These are phyloP conservation scores for Ampelocalamus luodianensis DNA, from an alignment of 176 grass and related monocot species.

Conservation along the genomic window DNA sequence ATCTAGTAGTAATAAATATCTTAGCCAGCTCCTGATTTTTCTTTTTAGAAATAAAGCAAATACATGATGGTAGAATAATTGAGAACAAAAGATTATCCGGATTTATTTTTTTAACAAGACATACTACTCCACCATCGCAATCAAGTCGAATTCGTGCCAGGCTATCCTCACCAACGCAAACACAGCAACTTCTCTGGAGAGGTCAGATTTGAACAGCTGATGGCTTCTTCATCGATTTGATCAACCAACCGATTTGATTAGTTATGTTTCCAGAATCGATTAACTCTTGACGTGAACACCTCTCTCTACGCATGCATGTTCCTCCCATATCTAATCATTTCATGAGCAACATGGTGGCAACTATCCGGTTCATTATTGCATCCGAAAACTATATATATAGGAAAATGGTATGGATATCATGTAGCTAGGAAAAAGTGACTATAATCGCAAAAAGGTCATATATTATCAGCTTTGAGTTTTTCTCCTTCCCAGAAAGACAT, in stretches of 20 bases:
- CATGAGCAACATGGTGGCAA: constrained; percentile 38
- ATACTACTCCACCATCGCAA: neutral
- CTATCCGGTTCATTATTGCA: constrained; percentile 9
- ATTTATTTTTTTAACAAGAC: neutral
- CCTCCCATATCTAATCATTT: constrained; percentile 35
- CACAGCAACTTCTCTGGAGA: neutral
- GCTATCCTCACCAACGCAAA: constrained; percentile 19
- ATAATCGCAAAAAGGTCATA: too few species aligned
- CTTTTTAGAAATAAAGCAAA: neutral
- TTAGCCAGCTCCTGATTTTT: neutral
- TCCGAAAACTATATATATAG: neutral
- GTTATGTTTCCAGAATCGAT: constrained; percentile 21
- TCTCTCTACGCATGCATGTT: constrained; percentile 39
- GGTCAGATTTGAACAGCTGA: constrained; percentile 38
- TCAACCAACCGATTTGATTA: constrained; percentile 25
- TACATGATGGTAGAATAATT: neutral
- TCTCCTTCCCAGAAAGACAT: neutral
- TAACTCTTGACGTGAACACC: constrained; percentile 43
- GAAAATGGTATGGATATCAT: too few species aligned
- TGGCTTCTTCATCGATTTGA: neutral
- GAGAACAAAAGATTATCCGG: neutral
- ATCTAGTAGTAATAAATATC: too few species aligned
- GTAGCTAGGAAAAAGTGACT: too few species aligned
- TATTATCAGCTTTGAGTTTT: neutral
- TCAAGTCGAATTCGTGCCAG: constrained; percentile 10